Evolutionary conservation across 2,329 filamentous ascomycete species (phyloP), one percentile per base, ranked within the genome.

Genomic region (Cadophora malorum): DNA sequence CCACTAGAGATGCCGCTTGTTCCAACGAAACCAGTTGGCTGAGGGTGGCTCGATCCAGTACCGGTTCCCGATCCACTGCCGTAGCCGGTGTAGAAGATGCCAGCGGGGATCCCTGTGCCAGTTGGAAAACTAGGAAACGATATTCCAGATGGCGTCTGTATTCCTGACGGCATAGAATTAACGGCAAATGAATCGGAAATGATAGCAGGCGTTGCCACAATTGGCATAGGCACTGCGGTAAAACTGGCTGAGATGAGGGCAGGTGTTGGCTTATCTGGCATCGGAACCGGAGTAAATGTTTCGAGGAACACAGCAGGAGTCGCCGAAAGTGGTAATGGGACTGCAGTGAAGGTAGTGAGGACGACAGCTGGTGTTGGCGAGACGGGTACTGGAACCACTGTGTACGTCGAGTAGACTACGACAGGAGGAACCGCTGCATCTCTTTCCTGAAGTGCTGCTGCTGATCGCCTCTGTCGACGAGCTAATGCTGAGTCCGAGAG

Each of bases 401-500:
- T 58, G 28, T 31, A 31, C 25, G 41, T 58, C 33, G 55, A 58
- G 33, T 38, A 58, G 55, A 58, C 33, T n/a, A 58, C 23, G 33
- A 58, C 21, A 23, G 55, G 55, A 58, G 55, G 55, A 7, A 38
- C n/a, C 19, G 55, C n/a, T 12, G 31, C 31, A 38, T 58, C 19
- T 33, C n/a, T 38, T 23, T 41, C 55, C 8, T 23, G 38, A 25
- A 47, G 14, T 50, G 64, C 55, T 16, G 65, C 65, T 21, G 64
- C 55, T 61, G 64, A 64, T 28, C 49, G 49, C 50, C 59, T 67
- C 10, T 53, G 56, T n/a, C 12, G 33, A 56, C 61, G 65, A 38
- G 73, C 70, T 52, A 63, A 63, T 21, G 66, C 50, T 23, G 56
- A 21, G 35, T 70, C 28, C 55, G 71, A 71, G 28, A 74, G 59